Base-by-base conservation (phyloP, 495 filamentous ascomycete species). In the Oidiodendron maius region DNA sequence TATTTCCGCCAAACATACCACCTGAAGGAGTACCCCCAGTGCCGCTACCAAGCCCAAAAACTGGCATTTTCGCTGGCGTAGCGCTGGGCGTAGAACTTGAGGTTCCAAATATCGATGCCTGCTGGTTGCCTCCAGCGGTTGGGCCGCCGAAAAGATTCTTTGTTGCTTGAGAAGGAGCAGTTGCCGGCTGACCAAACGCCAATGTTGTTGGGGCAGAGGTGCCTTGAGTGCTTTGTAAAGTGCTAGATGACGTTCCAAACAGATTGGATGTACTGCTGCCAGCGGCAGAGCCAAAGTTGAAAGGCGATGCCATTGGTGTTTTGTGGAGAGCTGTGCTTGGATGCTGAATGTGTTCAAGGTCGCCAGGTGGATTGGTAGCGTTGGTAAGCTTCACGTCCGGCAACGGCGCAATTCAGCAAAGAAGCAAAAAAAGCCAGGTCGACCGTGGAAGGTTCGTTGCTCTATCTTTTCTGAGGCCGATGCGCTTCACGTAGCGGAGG, bases 141-240 rank as follows among this genome's bases (percentile, higher is more conserved):
- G 52, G 42, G 20, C 51, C 51, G 21, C 60, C 59, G 37, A 72
- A 68, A 0, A 68, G 46, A 38, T 52, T 54, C 43, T 52, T 40
- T n/a, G 63, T 11, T 36, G 64, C 52, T n/a, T 10, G 24, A 3
- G 55, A 50, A 13, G 56, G 30, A 22, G 56, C 44, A 38, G 53
- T 15, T 12, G 52, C 34, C 34, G 45, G 12, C 38, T 50, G 47
- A 21, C 55, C 46, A 49, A 54, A 58, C n/a, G 42, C 15, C 16
- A 45, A 47, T 8, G 66, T 57, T n/a, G 68, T 56, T 40, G 61
- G 55, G 55, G 65, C 46, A 6, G 58, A 49, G 6, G 60, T 52
- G 13, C 57, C 51, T 20, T 2, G 41, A 12, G 23, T 44, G 15
- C 16, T 22, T 28, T 17, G 2, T 11, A 2, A 22, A 44, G 20